phyloP scores from a whole-genome alignment of 805 yeast species.

The Peterozyma xylosa region DNA sequence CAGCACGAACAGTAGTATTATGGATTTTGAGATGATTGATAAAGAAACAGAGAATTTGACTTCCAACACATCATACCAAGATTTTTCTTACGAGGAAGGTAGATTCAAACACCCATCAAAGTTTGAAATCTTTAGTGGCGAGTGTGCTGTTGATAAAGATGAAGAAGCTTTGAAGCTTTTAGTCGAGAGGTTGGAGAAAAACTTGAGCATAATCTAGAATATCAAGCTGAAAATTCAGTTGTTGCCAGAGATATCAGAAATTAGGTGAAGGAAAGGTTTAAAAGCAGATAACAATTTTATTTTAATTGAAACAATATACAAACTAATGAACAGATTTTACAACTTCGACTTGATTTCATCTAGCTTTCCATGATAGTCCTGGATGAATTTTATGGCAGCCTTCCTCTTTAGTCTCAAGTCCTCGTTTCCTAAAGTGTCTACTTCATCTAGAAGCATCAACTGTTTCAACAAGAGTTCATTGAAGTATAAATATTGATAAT shows the following conservation, averaged over 20 bases:
- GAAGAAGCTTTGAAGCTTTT: neutral
- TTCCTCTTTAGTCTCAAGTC: constrained; percentile 52
- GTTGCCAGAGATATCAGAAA: too few species aligned
- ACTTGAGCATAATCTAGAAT: neutral
- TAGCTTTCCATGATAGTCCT: constrained; percentile 46
- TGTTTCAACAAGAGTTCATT: constrained; percentile 65
- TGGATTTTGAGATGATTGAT: neutral
- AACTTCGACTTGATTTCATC: constrained; percentile 24
- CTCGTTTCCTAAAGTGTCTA: constrained; percentile 43
- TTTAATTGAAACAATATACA: too few species aligned
- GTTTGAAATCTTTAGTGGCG: neutral
- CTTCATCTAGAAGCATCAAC: constrained; percentile 57
- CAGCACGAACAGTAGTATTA: too few species aligned
- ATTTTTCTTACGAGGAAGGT: neutral
- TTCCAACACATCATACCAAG: neutral
- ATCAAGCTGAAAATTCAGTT: neutral
- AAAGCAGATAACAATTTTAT: too few species aligned
- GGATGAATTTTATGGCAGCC: constrained; percentile 51
- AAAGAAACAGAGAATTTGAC: neutral
- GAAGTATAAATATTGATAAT: constrained; percentile 47
- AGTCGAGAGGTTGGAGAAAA: neutral
- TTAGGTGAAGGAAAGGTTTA: too few species aligned
- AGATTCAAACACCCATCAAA: neutral
- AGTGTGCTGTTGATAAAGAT: neutral
- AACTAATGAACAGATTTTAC: neutral